Percentiles rank a stretch among this genome's conserved stretches.
Evolutionary conservation across 805 yeast species (phyloP).

Genomic region (Saccharomyces eubayanus): DNA sequence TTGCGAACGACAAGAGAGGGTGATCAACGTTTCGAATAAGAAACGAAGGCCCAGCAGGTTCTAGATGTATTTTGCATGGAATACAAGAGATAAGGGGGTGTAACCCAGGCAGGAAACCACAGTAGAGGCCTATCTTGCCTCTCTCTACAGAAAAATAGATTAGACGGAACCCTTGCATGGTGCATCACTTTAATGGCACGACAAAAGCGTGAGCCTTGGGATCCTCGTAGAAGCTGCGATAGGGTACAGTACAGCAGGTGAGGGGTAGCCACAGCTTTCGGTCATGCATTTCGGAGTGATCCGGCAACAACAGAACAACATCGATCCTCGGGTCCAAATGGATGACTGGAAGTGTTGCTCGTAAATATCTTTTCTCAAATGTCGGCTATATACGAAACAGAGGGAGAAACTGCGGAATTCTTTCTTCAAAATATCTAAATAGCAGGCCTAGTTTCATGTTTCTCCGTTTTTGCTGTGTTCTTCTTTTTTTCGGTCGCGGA

Average conservation of each 20-base stretch:
- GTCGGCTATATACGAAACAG: background rate
- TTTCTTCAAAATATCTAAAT: background rate
- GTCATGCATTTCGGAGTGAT: too few species aligned
- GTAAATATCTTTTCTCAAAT: too few species aligned
- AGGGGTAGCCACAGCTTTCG: too few species aligned
- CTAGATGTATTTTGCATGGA: background rate
- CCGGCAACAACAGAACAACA: too few species aligned
- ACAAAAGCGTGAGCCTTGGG: too few species aligned
- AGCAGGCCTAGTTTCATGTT: background rate
- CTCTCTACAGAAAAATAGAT: background rate
- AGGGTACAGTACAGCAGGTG: too few species aligned
- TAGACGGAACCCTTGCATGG: too few species aligned
- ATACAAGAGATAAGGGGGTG: background rate
- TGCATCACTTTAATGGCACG: too few species aligned
- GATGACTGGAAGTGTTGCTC: too few species aligned
- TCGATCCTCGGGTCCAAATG: too few species aligned
- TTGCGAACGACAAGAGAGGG: background rate
- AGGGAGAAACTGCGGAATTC: background rate
- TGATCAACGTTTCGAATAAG: background rate
- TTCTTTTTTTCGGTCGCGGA: background rate
- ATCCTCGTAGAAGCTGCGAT: too few species aligned
- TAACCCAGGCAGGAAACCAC: background rate
- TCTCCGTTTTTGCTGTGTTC: background rate
- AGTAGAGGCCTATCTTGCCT: background rate
- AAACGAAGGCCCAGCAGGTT: background rate